Base-by-base conservation (phyloP, 2,329 filamentous ascomycete genomes). In the Exophiala bonariae region DNA sequence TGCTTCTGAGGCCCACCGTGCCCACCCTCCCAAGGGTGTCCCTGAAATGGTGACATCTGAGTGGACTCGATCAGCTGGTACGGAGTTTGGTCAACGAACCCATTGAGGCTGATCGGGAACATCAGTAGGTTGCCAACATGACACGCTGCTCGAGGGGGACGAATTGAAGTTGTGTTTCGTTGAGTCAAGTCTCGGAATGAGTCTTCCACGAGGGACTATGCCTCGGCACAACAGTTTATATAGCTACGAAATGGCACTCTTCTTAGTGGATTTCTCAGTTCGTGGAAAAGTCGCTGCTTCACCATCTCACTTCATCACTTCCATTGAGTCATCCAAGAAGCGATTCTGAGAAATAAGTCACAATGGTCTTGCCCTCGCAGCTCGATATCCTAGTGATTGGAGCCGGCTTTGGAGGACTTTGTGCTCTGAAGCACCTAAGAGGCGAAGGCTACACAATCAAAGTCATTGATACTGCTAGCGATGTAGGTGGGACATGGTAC, bases 151-250 rank as follows among this genome's bases (percentile, higher is more conserved):
- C 36, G 36, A 38, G 36, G 36, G 36, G 36, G 36, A 38, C 22
- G 36, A 38, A 38, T 19, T 38, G 36, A 18, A 19, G 36, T 38
- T 38, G 35, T 38, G 17, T 14, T 38, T 38, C 19, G 16, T 38
- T 38, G 36, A 38, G 22, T 19, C 36, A 38, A 38, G 36, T 38
- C 36, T 38, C 22, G 16, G 36, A 19, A 38, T 22, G 36, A 18
- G 36, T 38, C 36, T 38, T 22, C 36, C 36, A 38, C 22, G n/a
- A n/a, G 36, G 10, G 36, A 38, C 36, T 38, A 38, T 38, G 16
- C 36, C 17, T 38, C 36, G 36, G 36, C 17, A 18, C 36, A 38
- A 38, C 36, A 38, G 36, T 38, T 38, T 38, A 38, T 38, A 38
- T 18, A 22, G 16, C 36, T 38, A 38, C 36, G 36, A 38, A 20